Conservation (phyloP, 371 early-diverging fungal genomes). For the Rhizomucor miehei region DNA sequence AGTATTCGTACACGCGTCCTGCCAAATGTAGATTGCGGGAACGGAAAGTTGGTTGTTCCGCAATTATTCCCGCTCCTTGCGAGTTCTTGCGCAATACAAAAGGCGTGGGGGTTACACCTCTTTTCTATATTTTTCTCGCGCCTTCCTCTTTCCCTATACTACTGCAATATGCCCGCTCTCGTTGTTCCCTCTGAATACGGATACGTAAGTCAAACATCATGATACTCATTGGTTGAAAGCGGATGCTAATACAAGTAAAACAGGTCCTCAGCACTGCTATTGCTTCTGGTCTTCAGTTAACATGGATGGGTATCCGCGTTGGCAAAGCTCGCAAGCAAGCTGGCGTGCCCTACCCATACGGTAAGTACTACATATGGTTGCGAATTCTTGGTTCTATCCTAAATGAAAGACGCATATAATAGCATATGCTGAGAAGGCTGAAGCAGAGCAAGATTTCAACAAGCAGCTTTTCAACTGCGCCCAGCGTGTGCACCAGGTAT, state of each 20-base stretch:
- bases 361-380: conserved; percentile 20
- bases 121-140: neutral
- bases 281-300: conserved; percentile 32
- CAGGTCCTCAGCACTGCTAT: conserved; percentile 41
- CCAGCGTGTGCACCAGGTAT: conserved; percentile 65
- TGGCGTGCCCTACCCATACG: conserved; percentile 57
- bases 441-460: conserved; percentile 51
- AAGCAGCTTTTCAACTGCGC: conserved; percentile 64
- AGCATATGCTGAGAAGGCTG: conserved; percentile 57
- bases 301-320: conserved; percentile 45
- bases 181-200: conserved; percentile 54
- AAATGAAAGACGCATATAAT: neutral
- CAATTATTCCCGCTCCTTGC: no score
- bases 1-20: no score
- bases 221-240: neutral
- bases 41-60: no score
- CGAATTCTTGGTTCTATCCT: neutral
- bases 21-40: no score
- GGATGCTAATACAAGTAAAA: neutral
- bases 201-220: conserved; percentile 38
- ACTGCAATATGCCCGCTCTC: conserved; percentile 36
- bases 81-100: no score
- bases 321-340: conserved; percentile 55
- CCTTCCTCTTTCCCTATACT: neutral
- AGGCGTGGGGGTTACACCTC: no score